Evolutionary conservation across 352 stramenopile species (phyloP).

Genomic region (Blastocystis sp.): DNA sequence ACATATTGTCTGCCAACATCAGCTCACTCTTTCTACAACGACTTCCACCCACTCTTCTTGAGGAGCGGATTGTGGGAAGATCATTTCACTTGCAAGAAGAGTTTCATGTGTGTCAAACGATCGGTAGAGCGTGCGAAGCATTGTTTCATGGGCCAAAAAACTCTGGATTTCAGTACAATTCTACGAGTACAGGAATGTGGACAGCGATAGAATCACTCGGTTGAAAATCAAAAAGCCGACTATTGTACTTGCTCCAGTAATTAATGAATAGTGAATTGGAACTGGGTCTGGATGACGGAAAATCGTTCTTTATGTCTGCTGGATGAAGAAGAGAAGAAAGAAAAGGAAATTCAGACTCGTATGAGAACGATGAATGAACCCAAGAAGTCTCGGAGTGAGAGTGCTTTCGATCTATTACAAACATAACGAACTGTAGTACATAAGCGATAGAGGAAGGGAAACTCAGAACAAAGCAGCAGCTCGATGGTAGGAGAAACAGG

Average conservation of each 20-base stretch:
- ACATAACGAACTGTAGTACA: background rate
- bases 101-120: background rate
- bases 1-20: background rate
- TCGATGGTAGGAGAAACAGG: constrained; percentile 20
- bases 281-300: no score
- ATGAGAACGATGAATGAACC: background rate
- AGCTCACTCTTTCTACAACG: background rate
- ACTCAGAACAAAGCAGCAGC: background rate
- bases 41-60: constrained; percentile 10
- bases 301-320: background rate
- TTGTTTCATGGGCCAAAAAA: background rate
- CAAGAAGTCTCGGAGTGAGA: background rate
- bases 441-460: background rate
- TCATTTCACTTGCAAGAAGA: background rate
- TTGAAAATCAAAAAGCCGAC: background rate
- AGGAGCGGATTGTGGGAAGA: background rate
- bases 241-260: constrained; percentile 54
- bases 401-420: background rate
- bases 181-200: background rate
- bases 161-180: background rate
- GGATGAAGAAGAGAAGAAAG: background rate
- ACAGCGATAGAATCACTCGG: background rate
- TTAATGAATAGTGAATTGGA: background rate
- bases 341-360: background rate
- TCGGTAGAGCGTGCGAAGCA: background rate